These are phyloP conservation scores for Pinus taeda DNA, from an alignment of 75 land plant genomes.

Conservation along the genomic window DNA sequence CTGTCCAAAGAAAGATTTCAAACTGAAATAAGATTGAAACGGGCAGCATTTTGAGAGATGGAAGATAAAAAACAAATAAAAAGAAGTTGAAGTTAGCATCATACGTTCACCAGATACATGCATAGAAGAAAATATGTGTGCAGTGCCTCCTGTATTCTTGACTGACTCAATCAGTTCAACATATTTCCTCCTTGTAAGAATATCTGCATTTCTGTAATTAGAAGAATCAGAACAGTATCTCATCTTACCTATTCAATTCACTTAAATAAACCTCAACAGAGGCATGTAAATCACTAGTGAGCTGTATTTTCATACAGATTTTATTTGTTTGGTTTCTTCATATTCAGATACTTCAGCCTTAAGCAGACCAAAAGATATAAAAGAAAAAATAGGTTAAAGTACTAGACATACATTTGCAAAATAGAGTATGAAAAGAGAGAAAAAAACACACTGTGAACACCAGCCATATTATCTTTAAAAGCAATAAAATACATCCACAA, in stretches of 20 bases:
- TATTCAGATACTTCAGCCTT: not conserved
- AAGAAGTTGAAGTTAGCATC: conserved; percentile 11
- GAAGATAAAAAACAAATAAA: conserved; percentile 2
- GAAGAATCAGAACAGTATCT: not conserved
- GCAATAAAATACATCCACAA: not conserved
- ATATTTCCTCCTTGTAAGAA: conserved; percentile 65
- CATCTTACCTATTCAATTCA: not conserved
- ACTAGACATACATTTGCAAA: not conserved
- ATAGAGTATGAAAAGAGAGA: not conserved
- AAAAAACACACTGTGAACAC: too few species aligned
- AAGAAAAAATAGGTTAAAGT: not conserved
- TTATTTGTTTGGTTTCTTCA: not conserved
- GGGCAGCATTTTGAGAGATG: not conserved
- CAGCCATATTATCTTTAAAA: conserved; percentile 1
- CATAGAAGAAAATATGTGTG: conserved; percentile 85
- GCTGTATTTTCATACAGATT: not conserved
- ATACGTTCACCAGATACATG: conserved; percentile 96
- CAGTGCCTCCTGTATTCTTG: conserved; percentile 79
- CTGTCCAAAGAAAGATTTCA: conserved; percentile 27
- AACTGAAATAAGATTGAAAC: not conserved
- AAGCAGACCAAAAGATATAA: not conserved
- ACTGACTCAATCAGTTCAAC: conserved; percentile 84
- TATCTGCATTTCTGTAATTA: conserved; percentile 66
- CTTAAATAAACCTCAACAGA: not conserved
- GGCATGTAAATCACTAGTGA: not conserved